Evolutionary conservation across 1,284 basidiomycete genomes (phyloP), one percentile per base, ranked within the genome.

Genomic region (Wallemia hederae): DNA sequence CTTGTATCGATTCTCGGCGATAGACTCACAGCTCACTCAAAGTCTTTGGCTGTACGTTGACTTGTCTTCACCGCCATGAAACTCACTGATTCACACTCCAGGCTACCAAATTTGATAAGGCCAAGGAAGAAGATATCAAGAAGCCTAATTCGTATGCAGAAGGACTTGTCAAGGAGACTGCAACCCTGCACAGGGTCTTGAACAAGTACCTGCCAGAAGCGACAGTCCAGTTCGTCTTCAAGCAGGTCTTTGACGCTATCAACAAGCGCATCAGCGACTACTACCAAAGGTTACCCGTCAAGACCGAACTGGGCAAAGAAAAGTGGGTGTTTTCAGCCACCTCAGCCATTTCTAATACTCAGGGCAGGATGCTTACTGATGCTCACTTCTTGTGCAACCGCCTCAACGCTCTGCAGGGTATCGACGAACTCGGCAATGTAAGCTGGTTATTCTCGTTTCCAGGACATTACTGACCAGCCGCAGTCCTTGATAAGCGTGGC

Each of bases 1-100:
- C 77, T 99, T 60, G 84, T 98, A 59, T 85, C 90, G 33, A 99
- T 98, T 72, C 98, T 99, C 94, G 83, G 89, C 60, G 92, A 98
- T 72, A 79, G 92, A 59, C 74, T 98, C 58, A 80, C 76, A 63
- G 82, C 85, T 1, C 92, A 98, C 70, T 82, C 86, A 69, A 81
- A 80, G 67, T 74, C 80, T 26, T 74, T 91, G 61, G 80, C 81
- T 72, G 82, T 81, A 68, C 67, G 77, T 67, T 24, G 66, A 15
- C 19, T n/a, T n/a, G n/a, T n/a, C 5, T 15, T 49, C 11, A 5
- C 14, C 11, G 39, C 5, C 5, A 49, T n/a, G 11, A 49, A 5
- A 7, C 39, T 5, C 22, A 17, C 39, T 49, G 5, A 49, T n/a
- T 15, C 29, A 31, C n/a, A n/a, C 19, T 11, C 19, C 22, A 49